Conservation (phyloP, 176 grass and related monocot species). For the Juncus inflexus region DNA sequence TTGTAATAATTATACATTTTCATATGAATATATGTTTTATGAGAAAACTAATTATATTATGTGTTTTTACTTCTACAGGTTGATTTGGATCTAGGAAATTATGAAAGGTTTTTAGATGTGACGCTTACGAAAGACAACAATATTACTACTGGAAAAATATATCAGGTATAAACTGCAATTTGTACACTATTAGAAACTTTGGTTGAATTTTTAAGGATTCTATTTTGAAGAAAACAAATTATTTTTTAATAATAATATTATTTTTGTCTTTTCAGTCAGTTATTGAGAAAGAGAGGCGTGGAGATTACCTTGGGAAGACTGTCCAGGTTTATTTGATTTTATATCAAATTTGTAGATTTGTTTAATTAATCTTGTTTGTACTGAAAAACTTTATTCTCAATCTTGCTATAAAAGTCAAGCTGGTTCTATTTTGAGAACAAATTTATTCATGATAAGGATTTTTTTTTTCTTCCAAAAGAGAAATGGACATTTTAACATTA, state of each 20-base stretch:
- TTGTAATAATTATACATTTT: not conserved
- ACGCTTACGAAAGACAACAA: constrained; percentile 86
- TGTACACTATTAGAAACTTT: not conserved
- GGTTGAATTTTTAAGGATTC: constrained; percentile 12
- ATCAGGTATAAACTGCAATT: constrained; percentile 46
- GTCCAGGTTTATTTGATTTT: constrained; percentile 58
- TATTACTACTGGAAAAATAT: constrained; percentile 97
- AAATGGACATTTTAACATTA: too few relatives aligned
- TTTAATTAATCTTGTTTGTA: too few relatives aligned
- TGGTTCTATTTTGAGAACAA: too few relatives aligned
- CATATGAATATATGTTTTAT: constrained; percentile 2
- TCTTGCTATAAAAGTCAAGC: too few relatives aligned
- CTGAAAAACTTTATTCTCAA: too few relatives aligned
- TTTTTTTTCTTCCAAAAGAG: too few relatives aligned
- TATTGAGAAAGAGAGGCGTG: constrained; percentile 91
- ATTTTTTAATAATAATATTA: not conserved
- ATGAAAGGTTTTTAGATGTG: constrained; percentile 93
- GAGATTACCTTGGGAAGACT: constrained; percentile 91
- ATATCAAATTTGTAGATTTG: not conserved
- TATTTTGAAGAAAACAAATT: not conserved
- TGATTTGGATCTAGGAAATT: constrained; percentile 94
- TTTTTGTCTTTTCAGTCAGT: constrained; percentile 59
- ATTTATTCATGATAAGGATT: too few relatives aligned
- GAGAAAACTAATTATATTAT: not conserved
- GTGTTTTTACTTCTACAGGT: constrained; percentile 30